Conservation (phyloP, 352 stramenopile genomes). For the Globisporangium paroecandrum region DNA sequence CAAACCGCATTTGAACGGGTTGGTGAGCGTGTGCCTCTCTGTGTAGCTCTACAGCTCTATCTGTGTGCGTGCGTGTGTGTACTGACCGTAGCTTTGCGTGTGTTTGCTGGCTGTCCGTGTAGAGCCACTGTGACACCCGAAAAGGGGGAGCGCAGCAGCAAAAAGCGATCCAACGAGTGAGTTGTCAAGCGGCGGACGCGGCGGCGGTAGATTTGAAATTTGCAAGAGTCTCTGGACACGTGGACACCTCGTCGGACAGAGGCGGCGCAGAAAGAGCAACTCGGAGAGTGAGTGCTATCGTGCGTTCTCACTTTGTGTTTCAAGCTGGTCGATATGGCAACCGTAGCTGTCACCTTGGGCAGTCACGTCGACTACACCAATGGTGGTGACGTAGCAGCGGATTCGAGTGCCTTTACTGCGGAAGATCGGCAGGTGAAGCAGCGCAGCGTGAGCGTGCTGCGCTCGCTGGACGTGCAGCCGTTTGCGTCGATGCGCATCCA, state of each 20-base stretch:
- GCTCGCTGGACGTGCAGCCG: constrained; percentile 49
- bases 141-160: not conserved
- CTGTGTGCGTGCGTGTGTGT: not conserved
- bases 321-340: not conserved
- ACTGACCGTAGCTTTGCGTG: not conserved
- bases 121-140: constrained; percentile 1
- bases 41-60: not conserved
- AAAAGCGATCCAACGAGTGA: constrained; percentile 1
- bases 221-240: not conserved
- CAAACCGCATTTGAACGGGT: not conserved
- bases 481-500: constrained; percentile 39
- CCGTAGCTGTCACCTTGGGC: not conserved
- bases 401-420: not conserved
- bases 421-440: constrained; percentile 1
- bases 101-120: not conserved
- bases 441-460: constrained; percentile 19
- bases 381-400: not conserved
- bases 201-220: constrained; percentile 5
- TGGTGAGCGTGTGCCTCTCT: not conserved
- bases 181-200: constrained; percentile 1
- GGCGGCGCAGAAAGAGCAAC: not conserved
- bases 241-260: not conserved
- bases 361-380: not conserved
- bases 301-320: not conserved
- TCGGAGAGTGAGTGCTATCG: not conserved